Conservation (phyloP, 2,329 filamentous ascomycete genomes). For the Trichophyton benhamiae region DNA sequence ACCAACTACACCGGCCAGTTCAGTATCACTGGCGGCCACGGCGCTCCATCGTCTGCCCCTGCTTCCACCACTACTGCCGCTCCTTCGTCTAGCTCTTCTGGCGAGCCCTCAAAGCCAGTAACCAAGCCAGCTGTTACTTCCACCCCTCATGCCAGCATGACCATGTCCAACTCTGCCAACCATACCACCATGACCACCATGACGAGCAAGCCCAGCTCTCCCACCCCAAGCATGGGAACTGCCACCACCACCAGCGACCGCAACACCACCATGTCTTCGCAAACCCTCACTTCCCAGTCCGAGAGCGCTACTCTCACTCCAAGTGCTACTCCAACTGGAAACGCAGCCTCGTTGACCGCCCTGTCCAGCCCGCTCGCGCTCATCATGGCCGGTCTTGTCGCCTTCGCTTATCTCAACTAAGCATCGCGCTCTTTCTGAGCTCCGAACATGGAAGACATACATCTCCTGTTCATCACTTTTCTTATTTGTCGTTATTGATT, state of each 20-base stretch:
- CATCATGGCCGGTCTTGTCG: conserved; percentile 22
- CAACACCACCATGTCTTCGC: conserved; percentile 12
- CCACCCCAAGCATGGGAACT: conserved; percentile 15
- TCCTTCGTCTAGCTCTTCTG: conserved; percentile 9
- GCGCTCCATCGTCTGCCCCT: conserved; percentile 5
- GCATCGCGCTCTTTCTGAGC: conserved; percentile 4
- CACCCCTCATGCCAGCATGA: neutral
- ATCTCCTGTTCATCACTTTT: neutral
- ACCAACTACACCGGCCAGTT: conserved; percentile 47
- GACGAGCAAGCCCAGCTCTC: conserved; percentile 1
- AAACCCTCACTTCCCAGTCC: conserved; percentile 11
- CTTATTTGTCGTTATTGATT: neutral
- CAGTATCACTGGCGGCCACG: conserved; percentile 29
- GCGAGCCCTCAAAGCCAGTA: conserved; percentile 6
- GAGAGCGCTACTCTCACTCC: conserved; percentile 14
- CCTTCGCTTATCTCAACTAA: conserved; percentile 23
- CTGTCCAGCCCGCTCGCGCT: conserved; percentile 23
- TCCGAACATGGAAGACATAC: too few relatives aligned
- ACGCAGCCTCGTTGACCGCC: conserved; percentile 13
- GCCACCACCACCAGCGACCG: neutral
- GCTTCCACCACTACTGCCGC: neutral
- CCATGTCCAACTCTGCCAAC: neutral
- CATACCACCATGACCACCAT: conserved; percentile 12
- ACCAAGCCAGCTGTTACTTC: conserved; percentile 1
- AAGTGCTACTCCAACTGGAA: conserved; percentile 15